phyloP scores from a whole-genome alignment of 345 rosid species.

The Hypericum perforatum region DNA sequence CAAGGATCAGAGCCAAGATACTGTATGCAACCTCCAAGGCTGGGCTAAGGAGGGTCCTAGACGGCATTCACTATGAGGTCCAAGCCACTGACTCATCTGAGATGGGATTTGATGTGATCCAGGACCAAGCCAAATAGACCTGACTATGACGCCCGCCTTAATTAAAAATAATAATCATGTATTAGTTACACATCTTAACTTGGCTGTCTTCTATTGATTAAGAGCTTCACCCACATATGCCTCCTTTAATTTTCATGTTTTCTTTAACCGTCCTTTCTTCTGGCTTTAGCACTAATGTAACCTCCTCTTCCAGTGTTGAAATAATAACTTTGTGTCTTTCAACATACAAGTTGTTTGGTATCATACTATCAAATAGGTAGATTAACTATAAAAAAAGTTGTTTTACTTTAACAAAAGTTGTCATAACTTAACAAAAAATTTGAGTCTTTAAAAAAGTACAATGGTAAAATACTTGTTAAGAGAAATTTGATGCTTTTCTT shows the following conservation, averaged over 20 bases:
- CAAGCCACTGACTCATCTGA: slow-evolving; percentile 94
- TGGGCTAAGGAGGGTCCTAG: slow-evolving; percentile 76
- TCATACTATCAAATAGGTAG: no score
- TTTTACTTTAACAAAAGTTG: no score
- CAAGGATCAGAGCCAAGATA: slow-evolving; percentile 81
- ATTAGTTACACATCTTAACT: slow-evolving; percentile 17
- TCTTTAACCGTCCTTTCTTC: no score
- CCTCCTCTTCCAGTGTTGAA: no score
- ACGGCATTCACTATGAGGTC: slow-evolving; percentile 83
- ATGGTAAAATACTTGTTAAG: no score
- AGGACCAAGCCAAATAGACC: slow-evolving; percentile 55
- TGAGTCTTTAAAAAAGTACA: neutral
- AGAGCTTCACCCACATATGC: neutral
- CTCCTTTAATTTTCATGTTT: no score
- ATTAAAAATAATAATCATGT: slow-evolving; percentile 6
- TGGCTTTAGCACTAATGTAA: no score
- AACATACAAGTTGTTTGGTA: no score
- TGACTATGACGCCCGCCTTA: neutral
- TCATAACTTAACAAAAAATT: neutral
- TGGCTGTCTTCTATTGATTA: slow-evolving; percentile 25
- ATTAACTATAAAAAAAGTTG: no score
- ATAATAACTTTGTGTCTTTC: no score
- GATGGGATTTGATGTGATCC: slow-evolving; percentile 90
- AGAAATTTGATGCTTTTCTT: no score
- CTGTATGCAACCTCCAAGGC: slow-evolving; percentile 82